Conservation (phyloP, 2,329 filamentous ascomycete genomes). For the Hypoxylon sp. region DNA sequence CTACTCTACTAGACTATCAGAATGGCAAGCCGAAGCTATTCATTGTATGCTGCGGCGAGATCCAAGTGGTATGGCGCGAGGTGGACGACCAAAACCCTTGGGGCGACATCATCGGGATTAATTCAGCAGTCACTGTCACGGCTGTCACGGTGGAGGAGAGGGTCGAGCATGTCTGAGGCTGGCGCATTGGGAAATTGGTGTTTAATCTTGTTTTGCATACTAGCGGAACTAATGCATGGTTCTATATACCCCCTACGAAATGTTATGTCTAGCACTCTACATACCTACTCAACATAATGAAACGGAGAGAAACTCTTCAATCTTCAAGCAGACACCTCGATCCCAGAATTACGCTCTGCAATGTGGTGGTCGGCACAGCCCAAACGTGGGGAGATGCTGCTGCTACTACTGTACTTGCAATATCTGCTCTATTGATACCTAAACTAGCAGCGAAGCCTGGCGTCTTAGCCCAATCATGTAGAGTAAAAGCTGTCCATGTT, state of each 20-base stretch:
- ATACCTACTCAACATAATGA: constrained; percentile 7
- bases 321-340: constrained; percentile 6
- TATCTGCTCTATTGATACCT: background rate
- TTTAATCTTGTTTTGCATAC: constrained; percentile 20
- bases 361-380: too few relatives aligned
- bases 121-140: constrained; percentile 38
- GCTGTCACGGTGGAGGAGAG: constrained; percentile 33
- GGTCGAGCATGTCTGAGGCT: constrained; percentile 12
- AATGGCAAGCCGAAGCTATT: constrained; percentile 40
- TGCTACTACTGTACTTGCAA: constrained; percentile 1
- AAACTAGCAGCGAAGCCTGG: constrained; percentile 15
- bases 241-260: constrained; percentile 20
- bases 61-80: constrained; percentile 44
- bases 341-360: too few relatives aligned
- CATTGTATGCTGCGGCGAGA: constrained; percentile 45
- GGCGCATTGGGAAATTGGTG: constrained; percentile 18
- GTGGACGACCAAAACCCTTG: constrained; percentile 40
- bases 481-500: constrained; percentile 18
- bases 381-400: too few relatives aligned
- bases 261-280: constrained; percentile 2
- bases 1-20: constrained; percentile 37
- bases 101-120: constrained; percentile 42
- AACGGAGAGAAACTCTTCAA: constrained; percentile 9
- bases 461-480: constrained; percentile 13
- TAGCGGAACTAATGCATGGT: constrained; percentile 21